phyloP scores from a whole-genome alignment of 169 alveolate species.

The Eimeria tenella region DNA sequence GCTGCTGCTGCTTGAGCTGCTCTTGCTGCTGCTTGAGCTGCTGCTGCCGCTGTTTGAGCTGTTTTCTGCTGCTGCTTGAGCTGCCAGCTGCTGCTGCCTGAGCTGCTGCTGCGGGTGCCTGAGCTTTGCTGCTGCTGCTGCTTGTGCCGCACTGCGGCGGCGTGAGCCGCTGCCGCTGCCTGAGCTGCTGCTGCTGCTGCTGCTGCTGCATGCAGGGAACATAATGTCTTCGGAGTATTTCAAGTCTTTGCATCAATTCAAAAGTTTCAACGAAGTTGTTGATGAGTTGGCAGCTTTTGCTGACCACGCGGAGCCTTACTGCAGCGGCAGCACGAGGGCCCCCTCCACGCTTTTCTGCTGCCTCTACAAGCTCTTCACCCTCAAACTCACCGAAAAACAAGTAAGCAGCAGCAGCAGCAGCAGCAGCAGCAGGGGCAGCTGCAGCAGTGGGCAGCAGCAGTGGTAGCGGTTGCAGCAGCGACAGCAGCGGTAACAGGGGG shows the following conservation, averaged over 20 bases:
- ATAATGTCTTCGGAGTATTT: slow-evolving; percentile 77
- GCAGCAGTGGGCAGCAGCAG: neutral
- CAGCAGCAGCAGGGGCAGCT: neutral
- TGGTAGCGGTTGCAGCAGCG: neutral
- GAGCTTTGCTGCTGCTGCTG: neutral
- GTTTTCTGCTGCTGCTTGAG: neutral
- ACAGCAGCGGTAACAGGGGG: neutral
- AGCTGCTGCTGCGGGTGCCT: neutral
- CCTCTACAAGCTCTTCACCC: slow-evolving; percentile 73
- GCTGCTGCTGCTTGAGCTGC: neutral
- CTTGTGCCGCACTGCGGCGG: neutral
- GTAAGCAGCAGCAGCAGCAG: neutral
- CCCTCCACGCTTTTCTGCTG: slow-evolving; percentile 81
- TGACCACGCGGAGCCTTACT: slow-evolving; percentile 76
- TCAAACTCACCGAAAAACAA: slow-evolving; percentile 66
- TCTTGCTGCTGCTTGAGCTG: neutral
- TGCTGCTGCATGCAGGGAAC: slow-evolving; percentile 18
- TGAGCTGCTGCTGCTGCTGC: slow-evolving; percentile 15
- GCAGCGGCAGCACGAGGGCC: slow-evolving; percentile 71
- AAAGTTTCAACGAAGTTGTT: slow-evolving; percentile 61
- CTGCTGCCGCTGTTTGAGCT: neutral
- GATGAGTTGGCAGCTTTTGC: slow-evolving; percentile 65
- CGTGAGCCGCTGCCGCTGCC: neutral
- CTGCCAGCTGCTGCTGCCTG: neutral
- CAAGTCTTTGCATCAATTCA: slow-evolving; percentile 72